A percentile compares a stretch with the other conserved stretches of the same genome.
Evolutionary conservation across 2,329 filamentous ascomycete species (phyloP).

Genomic region (Clarireedia monteithiana): DNA sequence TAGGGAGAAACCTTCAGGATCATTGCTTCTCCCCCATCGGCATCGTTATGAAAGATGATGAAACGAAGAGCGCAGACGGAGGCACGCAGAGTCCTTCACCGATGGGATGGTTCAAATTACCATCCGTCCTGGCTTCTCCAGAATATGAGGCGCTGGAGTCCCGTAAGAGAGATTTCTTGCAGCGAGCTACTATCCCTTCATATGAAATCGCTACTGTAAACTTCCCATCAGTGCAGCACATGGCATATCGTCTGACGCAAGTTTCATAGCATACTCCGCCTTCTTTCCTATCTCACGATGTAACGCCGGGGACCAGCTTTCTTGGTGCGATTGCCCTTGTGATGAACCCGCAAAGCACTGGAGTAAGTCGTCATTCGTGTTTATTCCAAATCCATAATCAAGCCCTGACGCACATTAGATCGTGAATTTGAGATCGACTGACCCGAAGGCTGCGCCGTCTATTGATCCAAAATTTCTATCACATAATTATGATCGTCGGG

Average conservation of each 20-base stretch:
- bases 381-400: neutral
- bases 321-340: constrained; percentile 15
- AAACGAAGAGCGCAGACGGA: constrained; percentile 34
- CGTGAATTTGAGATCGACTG: neutral
- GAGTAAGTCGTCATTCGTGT: neutral
- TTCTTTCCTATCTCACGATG: neutral
- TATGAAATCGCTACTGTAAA: neutral
- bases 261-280: constrained; percentile 31
- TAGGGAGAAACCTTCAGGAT: constrained; percentile 36
- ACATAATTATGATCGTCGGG: constrained; percentile 34
- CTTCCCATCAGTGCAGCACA: neutral
- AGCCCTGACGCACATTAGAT: neutral
- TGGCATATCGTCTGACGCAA: constrained; percentile 32
- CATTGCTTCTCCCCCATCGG: constrained; percentile 30
- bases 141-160: constrained; percentile 39
- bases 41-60: constrained; percentile 31
- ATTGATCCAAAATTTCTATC: constrained; percentile 39
- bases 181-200: neutral
- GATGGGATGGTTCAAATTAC: constrained; percentile 39
- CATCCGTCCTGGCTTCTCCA: constrained; percentile 31
- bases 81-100: constrained; percentile 38
- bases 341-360: constrained; percentile 41
- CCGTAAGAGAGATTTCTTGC: neutral
- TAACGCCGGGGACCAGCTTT: neutral
- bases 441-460: constrained; percentile 39